Base-by-base conservation (phyloP, 768 basidiomycete species). In the Lentinula detonsa region DNA sequence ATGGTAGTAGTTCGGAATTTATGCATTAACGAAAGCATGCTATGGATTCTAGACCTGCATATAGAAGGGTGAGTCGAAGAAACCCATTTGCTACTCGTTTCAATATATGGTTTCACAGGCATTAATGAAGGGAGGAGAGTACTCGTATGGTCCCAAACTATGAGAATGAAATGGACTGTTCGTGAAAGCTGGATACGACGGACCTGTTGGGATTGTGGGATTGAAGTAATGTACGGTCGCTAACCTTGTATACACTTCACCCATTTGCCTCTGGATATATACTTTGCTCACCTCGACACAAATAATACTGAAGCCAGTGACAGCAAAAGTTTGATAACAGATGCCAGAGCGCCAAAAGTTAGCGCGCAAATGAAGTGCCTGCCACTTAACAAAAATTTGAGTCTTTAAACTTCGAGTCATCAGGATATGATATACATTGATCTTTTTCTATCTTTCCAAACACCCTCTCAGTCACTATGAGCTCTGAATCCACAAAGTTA, bases 361-460 rank as follows among this genome's bases (percentile, higher is more conserved):
- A 28, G 48, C 8, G 18, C 21, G 34, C 15, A 6, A 10, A 52
- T 34, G 8, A n/a, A 34, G 34, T 52, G 51, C 33, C 31, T 31
- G 33, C 51, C 51, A 11, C 34, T 34, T 2, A 9, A 16, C n/a
- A 52, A 28, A 28, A 28, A 28, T 28, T 28, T 28, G 28, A 28
- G 28, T 28, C 28, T 52, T 52, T 40, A 18, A 55, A 40, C 37
- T 55, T 55, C 53, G 53, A 55, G 53, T 55, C 53, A 55, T 40
- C 37, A 39, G 23, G 23, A 8, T 39, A 39, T 39, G 13, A 39
- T 39, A 39, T 39, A 2, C 13, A 39, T 39, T 8, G 1, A 39
- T 13, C 37, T 39, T 39, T 13, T 13, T 39, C 37, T 13, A 39
- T 8, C 9, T 3, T 8, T 8, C 37, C 3, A 5, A 39, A 5